Percentiles rank a stretch among this genome's conserved stretches.
These are phyloP conservation scores for Blastobotrys parvus DNA, from an alignment of 805 yeast species.

Conservation along the genomic window DNA sequence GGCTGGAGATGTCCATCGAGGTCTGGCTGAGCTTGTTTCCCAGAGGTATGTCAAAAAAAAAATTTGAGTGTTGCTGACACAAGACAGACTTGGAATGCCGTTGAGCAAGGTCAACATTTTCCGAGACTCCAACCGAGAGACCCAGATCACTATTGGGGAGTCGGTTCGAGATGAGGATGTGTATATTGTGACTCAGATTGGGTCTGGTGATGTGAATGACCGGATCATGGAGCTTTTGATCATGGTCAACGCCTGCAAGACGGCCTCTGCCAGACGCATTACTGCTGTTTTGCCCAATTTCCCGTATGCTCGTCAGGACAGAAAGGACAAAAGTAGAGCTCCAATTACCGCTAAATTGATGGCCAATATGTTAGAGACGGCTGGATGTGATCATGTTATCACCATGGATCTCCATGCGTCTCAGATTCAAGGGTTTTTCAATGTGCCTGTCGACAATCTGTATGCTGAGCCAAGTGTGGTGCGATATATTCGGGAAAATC, in stretches of 20 bases:
- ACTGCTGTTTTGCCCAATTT: slow-evolving; percentile 95
- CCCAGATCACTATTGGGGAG: slow-evolving; percentile 81
- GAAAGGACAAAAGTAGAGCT: slow-evolving; percentile 92
- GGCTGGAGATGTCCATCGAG: slow-evolving; percentile 59
- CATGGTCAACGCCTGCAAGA: slow-evolving; percentile 88
- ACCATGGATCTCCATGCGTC: slow-evolving; percentile 98
- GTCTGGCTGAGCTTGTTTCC: slow-evolving; percentile 68
- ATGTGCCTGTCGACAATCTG: slow-evolving; percentile 91
- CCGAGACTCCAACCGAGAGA: slow-evolving; percentile 78
- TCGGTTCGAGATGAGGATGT: slow-evolving; percentile 85
- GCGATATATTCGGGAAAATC: slow-evolving; percentile 65
- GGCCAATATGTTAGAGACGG: slow-evolving; percentile 87
- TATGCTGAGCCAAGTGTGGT: slow-evolving; percentile 93
- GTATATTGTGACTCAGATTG: slow-evolving; percentile 51
- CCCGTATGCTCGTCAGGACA: slow-evolving; percentile 97
- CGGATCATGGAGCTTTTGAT: slow-evolving; percentile 78
- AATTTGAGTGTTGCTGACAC: neutral
- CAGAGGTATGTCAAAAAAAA: slow-evolving; percentile 25
- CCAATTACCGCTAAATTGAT: slow-evolving; percentile 93
- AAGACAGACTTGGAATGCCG: slow-evolving; percentile 43
- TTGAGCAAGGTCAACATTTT: slow-evolving; percentile 69
- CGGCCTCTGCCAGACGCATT: slow-evolving; percentile 90
- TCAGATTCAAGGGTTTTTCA: slow-evolving; percentile 96
- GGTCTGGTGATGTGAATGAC: slow-evolving; percentile 81
- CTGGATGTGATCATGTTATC: slow-evolving; percentile 94